Conservation (phyloP, 2,329 filamentous ascomycete genomes). For the Colletotrichum sp. region DNA sequence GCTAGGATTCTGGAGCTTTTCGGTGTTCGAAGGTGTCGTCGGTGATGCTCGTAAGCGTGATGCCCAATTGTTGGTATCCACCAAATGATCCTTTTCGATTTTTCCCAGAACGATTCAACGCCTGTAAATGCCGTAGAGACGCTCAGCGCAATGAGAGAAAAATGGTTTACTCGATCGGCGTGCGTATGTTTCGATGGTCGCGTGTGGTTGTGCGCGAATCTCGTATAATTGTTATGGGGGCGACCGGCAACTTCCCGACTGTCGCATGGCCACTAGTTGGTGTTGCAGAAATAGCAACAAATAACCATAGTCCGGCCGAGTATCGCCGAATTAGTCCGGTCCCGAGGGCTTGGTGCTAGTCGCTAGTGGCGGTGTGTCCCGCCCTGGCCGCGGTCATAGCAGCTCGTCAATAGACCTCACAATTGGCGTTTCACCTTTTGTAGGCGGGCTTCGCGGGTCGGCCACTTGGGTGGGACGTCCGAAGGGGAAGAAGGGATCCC, state of each 20-base stretch:
- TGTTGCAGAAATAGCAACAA: conserved; percentile 1
- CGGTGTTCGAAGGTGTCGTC: neutral
- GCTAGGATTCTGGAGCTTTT: neutral
- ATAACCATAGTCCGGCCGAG: conserved; percentile 1
- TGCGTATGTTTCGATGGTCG: neutral
- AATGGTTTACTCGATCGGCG: neutral
- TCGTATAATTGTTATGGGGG: neutral
- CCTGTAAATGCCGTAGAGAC: neutral
- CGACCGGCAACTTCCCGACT: neutral
- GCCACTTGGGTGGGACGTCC: conserved; percentile 54
- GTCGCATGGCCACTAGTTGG: neutral
- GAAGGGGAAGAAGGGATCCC: conserved; percentile 58
- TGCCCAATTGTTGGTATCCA: neutral
- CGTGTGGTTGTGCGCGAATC: neutral
- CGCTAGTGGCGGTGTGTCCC: conserved; percentile 8
- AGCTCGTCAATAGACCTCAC: conserved; percentile 80
- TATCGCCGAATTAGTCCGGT: conserved; percentile 1
- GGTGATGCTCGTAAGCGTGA: neutral
- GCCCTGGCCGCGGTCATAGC: conserved; percentile 51
- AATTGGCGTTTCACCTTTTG: conserved; percentile 76
- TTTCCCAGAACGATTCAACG: neutral
- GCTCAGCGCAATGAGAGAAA: neutral
- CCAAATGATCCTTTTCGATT: neutral
- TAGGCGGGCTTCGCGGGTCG: conserved; percentile 78
- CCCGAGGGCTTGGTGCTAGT: neutral